Evolutionary conservation across 1,139 yeast genomes (phyloP).

Genomic region (Diutina ranongensis): DNA sequence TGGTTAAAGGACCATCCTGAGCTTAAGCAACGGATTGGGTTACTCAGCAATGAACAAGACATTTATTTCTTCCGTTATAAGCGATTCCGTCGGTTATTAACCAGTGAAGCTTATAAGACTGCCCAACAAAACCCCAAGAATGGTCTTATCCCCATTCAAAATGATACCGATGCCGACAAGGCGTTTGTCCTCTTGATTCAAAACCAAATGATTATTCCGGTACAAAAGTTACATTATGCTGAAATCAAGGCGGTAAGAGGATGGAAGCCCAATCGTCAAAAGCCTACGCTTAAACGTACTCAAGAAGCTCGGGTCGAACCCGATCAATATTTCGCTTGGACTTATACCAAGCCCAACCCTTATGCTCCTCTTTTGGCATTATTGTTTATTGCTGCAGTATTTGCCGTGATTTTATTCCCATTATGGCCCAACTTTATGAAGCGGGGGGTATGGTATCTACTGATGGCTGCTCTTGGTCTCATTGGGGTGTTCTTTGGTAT

Average conservation of each 20-base stretch:
- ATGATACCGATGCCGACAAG: slow-evolving; percentile 46
- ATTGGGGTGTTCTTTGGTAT: slow-evolving; percentile 65
- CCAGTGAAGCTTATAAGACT: slow-evolving; percentile 57
- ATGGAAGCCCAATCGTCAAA: slow-evolving; percentile 57
- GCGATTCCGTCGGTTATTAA: slow-evolving; percentile 68
- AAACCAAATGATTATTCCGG: slow-evolving; percentile 66
- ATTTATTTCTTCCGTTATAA: slow-evolving; percentile 81
- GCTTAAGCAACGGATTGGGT: slow-evolving; percentile 74
- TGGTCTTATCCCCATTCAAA: slow-evolving; percentile 45
- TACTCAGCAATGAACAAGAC: slow-evolving; percentile 52
- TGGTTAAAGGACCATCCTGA: slow-evolving; percentile 52
- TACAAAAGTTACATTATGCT: slow-evolving; percentile 55
- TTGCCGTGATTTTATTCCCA: slow-evolving; percentile 81
- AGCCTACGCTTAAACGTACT: slow-evolving; percentile 58
- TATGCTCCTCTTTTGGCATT: slow-evolving; percentile 51
- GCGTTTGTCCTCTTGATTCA: slow-evolving; percentile 60
- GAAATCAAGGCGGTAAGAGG: slow-evolving; percentile 56
- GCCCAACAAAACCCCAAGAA: slow-evolving; percentile 42
- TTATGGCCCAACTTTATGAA: slow-evolving; percentile 92
- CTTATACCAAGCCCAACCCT: slow-evolving; percentile 68
- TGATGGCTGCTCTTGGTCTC: slow-evolving; percentile 66
- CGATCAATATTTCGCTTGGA: slow-evolving; percentile 84
- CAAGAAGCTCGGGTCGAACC: slow-evolving; percentile 62
- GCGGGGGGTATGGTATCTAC: slow-evolving; percentile 81
- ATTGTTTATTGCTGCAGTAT: slow-evolving; percentile 54